Evolutionary conservation across 1,139 yeast genomes (phyloP).

Genomic region (Pichia sorboxylosa): DNA sequence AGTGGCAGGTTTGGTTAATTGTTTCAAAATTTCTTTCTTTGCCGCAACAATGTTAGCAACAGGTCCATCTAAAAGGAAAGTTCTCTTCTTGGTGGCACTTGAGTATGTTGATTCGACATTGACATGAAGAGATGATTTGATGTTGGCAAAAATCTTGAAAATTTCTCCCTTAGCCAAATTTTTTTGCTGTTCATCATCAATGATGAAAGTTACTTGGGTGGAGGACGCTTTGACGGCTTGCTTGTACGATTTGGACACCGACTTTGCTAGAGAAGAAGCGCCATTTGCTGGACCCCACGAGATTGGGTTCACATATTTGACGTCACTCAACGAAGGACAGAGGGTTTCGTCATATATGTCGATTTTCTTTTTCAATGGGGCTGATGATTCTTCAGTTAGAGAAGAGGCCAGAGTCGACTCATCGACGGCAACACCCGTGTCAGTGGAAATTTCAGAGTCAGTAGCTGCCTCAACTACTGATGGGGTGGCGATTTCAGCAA

Average conservation of each 20-base stretch:
- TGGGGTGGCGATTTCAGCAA: constrained; percentile 6
- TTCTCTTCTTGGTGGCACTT: constrained; percentile 64
- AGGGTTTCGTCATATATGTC: constrained; percentile 39
- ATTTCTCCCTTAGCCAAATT: constrained; percentile 55
- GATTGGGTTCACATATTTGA: constrained; percentile 23
- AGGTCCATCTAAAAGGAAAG: constrained; percentile 75
- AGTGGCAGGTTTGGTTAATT: constrained; percentile 64
- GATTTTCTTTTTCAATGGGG: constrained; percentile 13
- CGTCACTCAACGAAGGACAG: constrained; percentile 62
- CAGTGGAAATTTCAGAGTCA: not conserved
- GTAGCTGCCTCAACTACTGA: constrained; percentile 13
- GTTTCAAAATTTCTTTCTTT: constrained; percentile 63
- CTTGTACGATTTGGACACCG: constrained; percentile 16
- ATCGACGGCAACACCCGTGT: not conserved
- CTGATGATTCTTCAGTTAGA: constrained; percentile 3
- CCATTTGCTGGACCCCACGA: constrained; percentile 19
- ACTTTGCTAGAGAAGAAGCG: constrained; percentile 14
- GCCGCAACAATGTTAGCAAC: constrained; percentile 60
- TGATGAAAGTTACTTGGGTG: constrained; percentile 64
- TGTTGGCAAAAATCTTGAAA: constrained; percentile 48
- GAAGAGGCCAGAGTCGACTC: constrained; percentile 4
- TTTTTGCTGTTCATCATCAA: constrained; percentile 56
- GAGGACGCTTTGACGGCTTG: constrained; percentile 33
- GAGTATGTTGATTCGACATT: constrained; percentile 80
- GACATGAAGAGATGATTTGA: constrained; percentile 52